Percentiles rank a stretch among this genome's conserved stretches.
Evolutionary conservation across 2,329 filamentous ascomycete species (phyloP).

Genomic region (Colletotrichum melonis): DNA sequence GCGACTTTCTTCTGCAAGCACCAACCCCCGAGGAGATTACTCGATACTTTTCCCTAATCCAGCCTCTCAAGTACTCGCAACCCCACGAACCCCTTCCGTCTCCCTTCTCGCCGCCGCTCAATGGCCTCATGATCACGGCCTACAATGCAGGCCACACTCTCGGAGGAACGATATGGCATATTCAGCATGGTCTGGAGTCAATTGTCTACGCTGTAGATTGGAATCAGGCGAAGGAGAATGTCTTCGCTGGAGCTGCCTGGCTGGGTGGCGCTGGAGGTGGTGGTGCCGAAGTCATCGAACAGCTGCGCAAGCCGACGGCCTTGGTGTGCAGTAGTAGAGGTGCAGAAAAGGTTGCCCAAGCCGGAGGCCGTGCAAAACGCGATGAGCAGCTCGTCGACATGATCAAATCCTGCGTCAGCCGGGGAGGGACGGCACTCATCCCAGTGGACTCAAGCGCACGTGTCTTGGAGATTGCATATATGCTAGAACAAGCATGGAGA

Average conservation of each 20-base stretch:
- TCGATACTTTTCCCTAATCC: conserved; percentile 89
- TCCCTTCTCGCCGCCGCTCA: conserved; percentile 87
- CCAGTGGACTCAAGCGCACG: conserved; percentile 96
- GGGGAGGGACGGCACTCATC: conserved; percentile 91
- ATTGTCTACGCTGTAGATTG: conserved; percentile 98
- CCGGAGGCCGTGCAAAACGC: conserved; percentile 80
- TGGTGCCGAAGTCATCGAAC: conserved; percentile 91
- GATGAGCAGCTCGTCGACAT: conserved; percentile 88
- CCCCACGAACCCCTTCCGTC: conserved; percentile 90
- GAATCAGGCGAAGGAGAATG: conserved; percentile 97
- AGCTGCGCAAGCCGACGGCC: conserved; percentile 91
- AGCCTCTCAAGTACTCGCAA: conserved; percentile 95
- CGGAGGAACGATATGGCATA: conserved; percentile 98
- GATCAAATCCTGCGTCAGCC: conserved; percentile 80
- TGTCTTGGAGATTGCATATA: conserved; percentile 89
- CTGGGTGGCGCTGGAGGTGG: conserved; percentile 83
- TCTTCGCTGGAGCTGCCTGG: conserved; percentile 94
- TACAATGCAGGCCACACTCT: conserved; percentile 97
- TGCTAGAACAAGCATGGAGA: conserved; percentile 93
- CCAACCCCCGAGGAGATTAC: conserved; percentile 91
- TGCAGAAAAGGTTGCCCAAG: conserved; percentile 75
- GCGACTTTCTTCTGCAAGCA: conserved; percentile 72
- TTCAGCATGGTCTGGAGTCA: conserved; percentile 95
- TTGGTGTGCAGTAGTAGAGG: conserved; percentile 92
- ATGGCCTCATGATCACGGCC: conserved; percentile 92